Conservation (phyloP, 257 asterid species). For the Echites panduratus region DNA sequence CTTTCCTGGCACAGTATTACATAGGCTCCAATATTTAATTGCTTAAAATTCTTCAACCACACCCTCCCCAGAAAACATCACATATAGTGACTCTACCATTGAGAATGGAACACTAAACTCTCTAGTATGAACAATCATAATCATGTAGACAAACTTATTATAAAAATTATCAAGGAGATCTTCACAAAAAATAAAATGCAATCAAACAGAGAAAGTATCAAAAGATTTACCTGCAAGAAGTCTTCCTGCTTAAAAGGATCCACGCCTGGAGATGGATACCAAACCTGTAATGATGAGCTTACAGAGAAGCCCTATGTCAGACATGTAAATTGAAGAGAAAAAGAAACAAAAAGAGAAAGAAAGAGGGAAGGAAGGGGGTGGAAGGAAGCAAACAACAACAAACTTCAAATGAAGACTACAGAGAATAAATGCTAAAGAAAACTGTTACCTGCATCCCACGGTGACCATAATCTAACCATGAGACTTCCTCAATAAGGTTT, state of each 20-base stretch:
- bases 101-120: neutral
- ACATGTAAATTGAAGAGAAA: slow-evolving; percentile 22
- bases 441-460: slow-evolving; percentile 97
- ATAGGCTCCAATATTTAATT: neutral
- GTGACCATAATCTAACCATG: slow-evolving; percentile 98
- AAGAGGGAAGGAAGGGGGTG: neutral
- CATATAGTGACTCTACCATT: neutral
- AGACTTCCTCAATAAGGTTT: slow-evolving; percentile 94
- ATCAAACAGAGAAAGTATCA: neutral
- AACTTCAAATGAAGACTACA: slow-evolving; percentile 4
- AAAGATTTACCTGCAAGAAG: slow-evolving; percentile 74
- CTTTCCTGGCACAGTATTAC: neutral
- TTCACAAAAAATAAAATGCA: neutral
- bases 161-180: neutral
- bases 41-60: neutral
- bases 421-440: slow-evolving; percentile 20
- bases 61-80: neutral
- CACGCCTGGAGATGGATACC: slow-evolving; percentile 97
- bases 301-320: slow-evolving; percentile 36
- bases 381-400: neutral
- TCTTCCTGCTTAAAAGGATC: slow-evolving; percentile 97
- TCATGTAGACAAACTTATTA: neutral
- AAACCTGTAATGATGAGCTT: slow-evolving; percentile 71
- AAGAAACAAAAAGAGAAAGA: too few species aligned
- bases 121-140: neutral